Evolutionary conservation across 1,139 yeast species (phyloP).

Genomic region (Oligophagozyma castellii): DNA sequence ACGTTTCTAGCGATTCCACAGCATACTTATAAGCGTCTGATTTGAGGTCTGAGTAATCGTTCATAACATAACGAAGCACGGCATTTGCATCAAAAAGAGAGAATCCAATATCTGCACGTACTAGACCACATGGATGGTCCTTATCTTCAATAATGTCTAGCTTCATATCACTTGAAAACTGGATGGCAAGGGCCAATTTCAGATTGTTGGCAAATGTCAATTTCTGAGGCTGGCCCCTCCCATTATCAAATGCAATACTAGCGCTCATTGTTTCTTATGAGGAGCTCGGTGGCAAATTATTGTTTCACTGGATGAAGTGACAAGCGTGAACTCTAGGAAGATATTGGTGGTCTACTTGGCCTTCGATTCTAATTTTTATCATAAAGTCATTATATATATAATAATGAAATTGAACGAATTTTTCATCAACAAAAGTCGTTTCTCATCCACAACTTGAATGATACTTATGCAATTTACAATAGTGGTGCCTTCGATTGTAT

Average conservation of each 20-base stretch:
- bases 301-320: no score
- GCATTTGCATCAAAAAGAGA: constrained; percentile 69
- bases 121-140: constrained; percentile 27
- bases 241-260: constrained; percentile 32
- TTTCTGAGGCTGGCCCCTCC: constrained; percentile 21
- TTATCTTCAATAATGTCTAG: constrained; percentile 23
- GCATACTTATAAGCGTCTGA: constrained; percentile 28
- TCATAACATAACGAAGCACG: constrained; percentile 54
- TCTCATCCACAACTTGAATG: no score
- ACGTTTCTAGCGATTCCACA: constrained; percentile 23
- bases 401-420: no score
- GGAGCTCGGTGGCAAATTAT: no score
- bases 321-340: no score
- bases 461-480: no score
- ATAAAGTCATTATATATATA: no score
- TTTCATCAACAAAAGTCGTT: no score
- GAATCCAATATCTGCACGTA: constrained; percentile 28
- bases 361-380: no score
- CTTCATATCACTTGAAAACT: constrained; percentile 15
- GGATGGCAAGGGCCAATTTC: constrained; percentile 42
- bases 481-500: no score
- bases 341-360: no score
- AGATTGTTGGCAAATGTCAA: constrained; percentile 41
- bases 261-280: no score
- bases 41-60: constrained; percentile 29